These are phyloP conservation scores for Tetrahymena thermophila DNA, from an alignment of 73 alveolate species.

Conservation along the genomic window DNA sequence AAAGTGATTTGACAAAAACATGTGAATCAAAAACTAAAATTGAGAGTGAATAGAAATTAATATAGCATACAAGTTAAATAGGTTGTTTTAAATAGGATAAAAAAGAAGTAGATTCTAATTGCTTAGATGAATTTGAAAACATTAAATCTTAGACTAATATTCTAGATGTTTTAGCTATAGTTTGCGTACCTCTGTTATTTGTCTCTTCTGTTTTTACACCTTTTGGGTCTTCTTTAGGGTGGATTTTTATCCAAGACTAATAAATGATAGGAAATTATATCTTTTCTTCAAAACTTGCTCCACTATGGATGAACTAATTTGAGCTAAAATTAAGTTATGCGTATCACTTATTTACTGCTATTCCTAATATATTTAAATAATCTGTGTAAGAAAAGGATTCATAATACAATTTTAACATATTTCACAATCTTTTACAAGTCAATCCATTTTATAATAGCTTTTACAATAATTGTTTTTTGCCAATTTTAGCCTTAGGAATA, in stretches of 20 bases:
- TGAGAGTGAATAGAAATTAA: no score
- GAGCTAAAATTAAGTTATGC: background rate
- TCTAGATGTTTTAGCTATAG: background rate
- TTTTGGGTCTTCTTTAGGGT: background rate
- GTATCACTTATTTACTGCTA: background rate
- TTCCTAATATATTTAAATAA: background rate
- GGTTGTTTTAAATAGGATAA: background rate
- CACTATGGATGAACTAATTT: background rate
- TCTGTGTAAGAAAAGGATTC: background rate
- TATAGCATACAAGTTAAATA: no score
- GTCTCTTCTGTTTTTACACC: background rate
- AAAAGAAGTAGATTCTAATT: no score
- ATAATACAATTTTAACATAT: no score
- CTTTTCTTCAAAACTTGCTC: background rate
- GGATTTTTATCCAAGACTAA: background rate
- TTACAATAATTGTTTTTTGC: background rate
- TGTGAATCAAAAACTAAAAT: background rate
- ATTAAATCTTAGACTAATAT: background rate
- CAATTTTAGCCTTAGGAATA: background rate
- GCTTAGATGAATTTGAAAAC: background rate
- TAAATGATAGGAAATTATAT: background rate
- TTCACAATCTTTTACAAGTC: no score
- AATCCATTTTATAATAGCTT: no score
- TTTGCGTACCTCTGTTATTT: background rate
- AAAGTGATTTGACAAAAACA: background rate